Evolutionary conservation across 2,329 filamentous ascomycete species (phyloP).

Genomic region (Fusarium camptoceras): DNA sequence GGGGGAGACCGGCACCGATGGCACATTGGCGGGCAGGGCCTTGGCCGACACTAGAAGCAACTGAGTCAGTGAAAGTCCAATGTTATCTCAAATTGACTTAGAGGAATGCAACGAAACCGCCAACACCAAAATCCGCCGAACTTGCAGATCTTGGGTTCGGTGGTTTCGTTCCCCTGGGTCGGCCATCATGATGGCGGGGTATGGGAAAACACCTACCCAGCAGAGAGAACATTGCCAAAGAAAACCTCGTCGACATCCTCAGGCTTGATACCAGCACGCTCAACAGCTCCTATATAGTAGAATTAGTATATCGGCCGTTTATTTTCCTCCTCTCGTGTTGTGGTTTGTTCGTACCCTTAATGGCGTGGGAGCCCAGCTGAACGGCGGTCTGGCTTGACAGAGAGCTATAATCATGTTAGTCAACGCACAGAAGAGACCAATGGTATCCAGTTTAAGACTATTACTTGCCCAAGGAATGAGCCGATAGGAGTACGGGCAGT

Average conservation of each 20-base stretch:
- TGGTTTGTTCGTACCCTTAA: constrained; percentile 77
- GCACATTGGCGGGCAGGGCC: constrained; percentile 96
- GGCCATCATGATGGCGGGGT: constrained; percentile 19
- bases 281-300: constrained; percentile 74
- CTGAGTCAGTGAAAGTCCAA: constrained; percentile 27
- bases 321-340: neutral
- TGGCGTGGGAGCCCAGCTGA: constrained; percentile 89
- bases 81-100: neutral
- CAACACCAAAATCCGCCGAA: neutral
- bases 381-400: constrained; percentile 87
- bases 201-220: constrained; percentile 72
- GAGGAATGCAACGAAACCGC: neutral
- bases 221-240: constrained; percentile 97
- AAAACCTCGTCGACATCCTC: constrained; percentile 95
- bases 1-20: constrained; percentile 84
- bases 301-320: constrained; percentile 3
- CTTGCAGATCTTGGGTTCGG: neutral
- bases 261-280: constrained; percentile 87
- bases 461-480: constrained; percentile 86
- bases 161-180: neutral
- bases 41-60: constrained; percentile 79
- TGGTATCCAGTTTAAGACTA: neutral
- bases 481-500: constrained; percentile 90
- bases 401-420: constrained; percentile 68
- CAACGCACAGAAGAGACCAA: neutral